These are phyloP conservation scores for Flaveria robusta DNA, from an alignment of 129 eudicot species.

Conservation along the genomic window DNA sequence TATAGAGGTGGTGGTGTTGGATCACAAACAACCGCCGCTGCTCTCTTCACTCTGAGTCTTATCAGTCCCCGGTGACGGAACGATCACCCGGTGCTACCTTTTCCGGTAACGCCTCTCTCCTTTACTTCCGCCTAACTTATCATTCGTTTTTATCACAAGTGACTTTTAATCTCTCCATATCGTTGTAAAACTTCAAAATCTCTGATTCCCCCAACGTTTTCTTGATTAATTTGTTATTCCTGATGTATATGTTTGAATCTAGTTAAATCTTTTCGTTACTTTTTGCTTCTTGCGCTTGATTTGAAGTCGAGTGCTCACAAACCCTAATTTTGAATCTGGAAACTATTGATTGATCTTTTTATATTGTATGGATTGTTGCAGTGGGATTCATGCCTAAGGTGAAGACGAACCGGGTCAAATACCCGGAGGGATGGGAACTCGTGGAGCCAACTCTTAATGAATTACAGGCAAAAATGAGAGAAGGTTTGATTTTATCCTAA, in stretches of 20 bases:
- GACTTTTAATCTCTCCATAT: background rate
- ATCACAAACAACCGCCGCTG: background rate
- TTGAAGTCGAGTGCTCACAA: conserved; percentile 18
- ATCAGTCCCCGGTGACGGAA: background rate
- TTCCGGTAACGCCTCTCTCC: conserved; percentile 12
- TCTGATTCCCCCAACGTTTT: conserved; percentile 1
- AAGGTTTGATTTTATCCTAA: conserved; percentile 42
- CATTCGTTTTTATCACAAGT: background rate
- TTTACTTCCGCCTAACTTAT: background rate
- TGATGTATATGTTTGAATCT: background rate
- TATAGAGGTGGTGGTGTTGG: background rate
- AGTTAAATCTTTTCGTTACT: background rate
- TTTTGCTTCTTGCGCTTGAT: conserved; percentile 13
- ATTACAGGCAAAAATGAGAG: conserved; percentile 78
- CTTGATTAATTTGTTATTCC: background rate
- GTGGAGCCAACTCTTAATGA: conserved; percentile 74
- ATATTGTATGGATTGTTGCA: conserved; percentile 29
- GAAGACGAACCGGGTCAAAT: conserved; percentile 72
- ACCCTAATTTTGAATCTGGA: conserved; percentile 22
- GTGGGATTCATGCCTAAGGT: conserved; percentile 67
- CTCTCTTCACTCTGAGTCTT: background rate
- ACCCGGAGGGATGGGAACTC: conserved; percentile 86
- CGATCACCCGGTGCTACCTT: conserved; percentile 4
- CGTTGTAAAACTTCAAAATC: background rate
- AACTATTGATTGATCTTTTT: background rate